These are phyloP conservation scores for Mycena galopus DNA, from an alignment of 768 basidiomycete species.

Conservation along the genomic window DNA sequence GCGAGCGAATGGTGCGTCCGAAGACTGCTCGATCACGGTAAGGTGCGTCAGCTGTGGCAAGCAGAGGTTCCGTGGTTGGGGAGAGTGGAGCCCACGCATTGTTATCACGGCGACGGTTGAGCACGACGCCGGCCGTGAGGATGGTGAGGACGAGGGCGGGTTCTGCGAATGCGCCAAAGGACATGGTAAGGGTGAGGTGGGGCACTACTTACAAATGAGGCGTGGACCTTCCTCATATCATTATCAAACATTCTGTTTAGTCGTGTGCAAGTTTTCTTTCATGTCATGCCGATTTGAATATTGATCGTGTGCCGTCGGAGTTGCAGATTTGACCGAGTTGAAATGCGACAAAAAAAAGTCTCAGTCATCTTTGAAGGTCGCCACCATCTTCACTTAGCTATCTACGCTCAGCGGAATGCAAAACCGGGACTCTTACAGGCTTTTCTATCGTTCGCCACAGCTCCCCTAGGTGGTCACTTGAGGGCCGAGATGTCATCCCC, in stretches of 20 bases:
- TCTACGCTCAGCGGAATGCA: not conserved
- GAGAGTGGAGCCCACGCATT: slow-evolving; percentile 30
- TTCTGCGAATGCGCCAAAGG: slow-evolving; percentile 34
- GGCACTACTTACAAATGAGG: too few relatives aligned
- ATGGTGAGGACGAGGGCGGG: slow-evolving; percentile 32
- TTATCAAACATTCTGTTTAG: not conserved
- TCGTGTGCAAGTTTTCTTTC: not conserved
- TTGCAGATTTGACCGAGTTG: not conserved
- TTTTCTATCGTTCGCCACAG: not conserved
- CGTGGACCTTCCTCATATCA: not conserved
- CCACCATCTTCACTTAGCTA: not conserved
- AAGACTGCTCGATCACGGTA: slow-evolving; percentile 30
- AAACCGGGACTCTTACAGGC: not conserved
- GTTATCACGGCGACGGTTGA: slow-evolving; percentile 34
- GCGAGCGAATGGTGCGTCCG: slow-evolving; percentile 30
- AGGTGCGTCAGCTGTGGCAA: slow-evolving; percentile 21
- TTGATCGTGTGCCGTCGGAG: not conserved
- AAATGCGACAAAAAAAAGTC: not conserved
- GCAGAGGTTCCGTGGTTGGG: slow-evolving; percentile 30
- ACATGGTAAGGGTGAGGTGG: slow-evolving; percentile 20
- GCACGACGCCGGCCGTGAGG: slow-evolving; percentile 34
- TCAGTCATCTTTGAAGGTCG: not conserved
- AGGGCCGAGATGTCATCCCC: not conserved
- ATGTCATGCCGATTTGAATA: slow-evolving; percentile 11
- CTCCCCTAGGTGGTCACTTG: not conserved